Base-by-base conservation (phyloP, 805 yeast species). In the Pichia phayaonensis region DNA sequence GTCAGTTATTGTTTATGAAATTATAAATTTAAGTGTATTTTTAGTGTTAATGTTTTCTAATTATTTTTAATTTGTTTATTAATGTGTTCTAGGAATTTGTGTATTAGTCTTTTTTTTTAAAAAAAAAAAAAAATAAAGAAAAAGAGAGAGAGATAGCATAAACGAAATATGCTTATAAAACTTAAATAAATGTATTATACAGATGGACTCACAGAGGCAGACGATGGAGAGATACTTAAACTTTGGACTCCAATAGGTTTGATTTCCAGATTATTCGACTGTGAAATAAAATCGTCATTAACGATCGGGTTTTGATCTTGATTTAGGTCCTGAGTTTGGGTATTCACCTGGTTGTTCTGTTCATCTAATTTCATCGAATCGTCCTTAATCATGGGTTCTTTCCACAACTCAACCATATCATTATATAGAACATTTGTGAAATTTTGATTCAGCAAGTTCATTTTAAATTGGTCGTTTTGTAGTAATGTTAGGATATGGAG, bases 391-490 rank as follows among this genome's bases (percentile, higher is more conserved):
- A 55, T 41, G 20, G 71, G 69, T 48, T 69, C 72, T 61, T 72
- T 78, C 90, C 92, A 85, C 55, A 84, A 71, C 47, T 76, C 74
- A 10, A 83, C 88, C 92, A 85, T 84, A 60, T 84, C 90, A 56
- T 83, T 82, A 82, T 81, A 83, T 54, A 80, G 58, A 42, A 76
- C 71, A 54, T 79, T 73, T 68, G 83, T 73, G 57, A 77, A 69
- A 60, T 83, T 81, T 39, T 81, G 72, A 61, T 78, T 73, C 53
- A 78, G 69, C 3, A 83, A 80, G 54, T 75, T 78, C 49, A 70
- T 70, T 49, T 88, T 68, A 56, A 81, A 81, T 42, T 72, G 73
- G 46, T 72, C 74, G 34, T 69, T 71, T 57, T 77, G 78, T 13
- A 82, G 71, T 49, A 90, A 68, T 21, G 86, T 80, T 53, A 92